Evolutionary conservation across 2,329 filamentous ascomycete species (phyloP).

Genomic region (Periconia macrospinosa): DNA sequence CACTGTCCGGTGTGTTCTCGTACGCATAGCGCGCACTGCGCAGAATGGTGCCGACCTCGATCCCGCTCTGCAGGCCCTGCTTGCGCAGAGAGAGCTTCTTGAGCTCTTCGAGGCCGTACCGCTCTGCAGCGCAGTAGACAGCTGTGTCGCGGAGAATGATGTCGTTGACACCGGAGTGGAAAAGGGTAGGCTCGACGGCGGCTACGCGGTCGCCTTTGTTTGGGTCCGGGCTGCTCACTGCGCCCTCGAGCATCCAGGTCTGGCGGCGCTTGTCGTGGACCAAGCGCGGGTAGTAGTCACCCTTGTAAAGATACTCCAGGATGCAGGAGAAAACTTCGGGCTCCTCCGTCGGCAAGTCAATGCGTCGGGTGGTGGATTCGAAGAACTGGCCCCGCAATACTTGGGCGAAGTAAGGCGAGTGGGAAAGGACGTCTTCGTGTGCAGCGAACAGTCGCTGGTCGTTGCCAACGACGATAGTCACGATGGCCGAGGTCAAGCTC

Average conservation of each 20-base stretch:
- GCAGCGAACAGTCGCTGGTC: constrained; percentile 92
- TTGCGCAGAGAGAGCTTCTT: constrained; percentile 90
- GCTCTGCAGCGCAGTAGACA: constrained; percentile 90
- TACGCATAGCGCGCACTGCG: constrained; percentile 94
- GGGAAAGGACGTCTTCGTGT: constrained; percentile 86
- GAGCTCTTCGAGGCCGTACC: constrained; percentile 88
- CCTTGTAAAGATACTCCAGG: constrained; percentile 97
- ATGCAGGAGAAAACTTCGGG: constrained; percentile 91
- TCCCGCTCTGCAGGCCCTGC: constrained; percentile 89
- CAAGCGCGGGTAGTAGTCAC: constrained; percentile 90
- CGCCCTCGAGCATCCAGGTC: constrained; percentile 87
- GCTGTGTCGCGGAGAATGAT: constrained; percentile 87
- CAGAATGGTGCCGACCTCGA: constrained; percentile 89
- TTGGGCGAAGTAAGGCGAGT: constrained; percentile 81
- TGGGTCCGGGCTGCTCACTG: constrained; percentile 58
- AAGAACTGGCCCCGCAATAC: constrained; percentile 73
- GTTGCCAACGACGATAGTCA: constrained; percentile 80
- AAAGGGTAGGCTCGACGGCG: constrained; percentile 73
- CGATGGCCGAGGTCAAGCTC: constrained; percentile 69
- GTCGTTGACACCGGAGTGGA: constrained; percentile 72
- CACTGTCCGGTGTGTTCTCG: constrained; percentile 88
- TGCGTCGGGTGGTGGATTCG: constrained; percentile 71
- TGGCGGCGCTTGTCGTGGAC: constrained; percentile 82
- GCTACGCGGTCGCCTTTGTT: constrained; percentile 58
- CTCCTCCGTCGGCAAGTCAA: constrained; percentile 77